phyloP scores from a whole-genome alignment of 768 basidiomycete genomes.

The Dacryopinax primogenitus region DNA sequence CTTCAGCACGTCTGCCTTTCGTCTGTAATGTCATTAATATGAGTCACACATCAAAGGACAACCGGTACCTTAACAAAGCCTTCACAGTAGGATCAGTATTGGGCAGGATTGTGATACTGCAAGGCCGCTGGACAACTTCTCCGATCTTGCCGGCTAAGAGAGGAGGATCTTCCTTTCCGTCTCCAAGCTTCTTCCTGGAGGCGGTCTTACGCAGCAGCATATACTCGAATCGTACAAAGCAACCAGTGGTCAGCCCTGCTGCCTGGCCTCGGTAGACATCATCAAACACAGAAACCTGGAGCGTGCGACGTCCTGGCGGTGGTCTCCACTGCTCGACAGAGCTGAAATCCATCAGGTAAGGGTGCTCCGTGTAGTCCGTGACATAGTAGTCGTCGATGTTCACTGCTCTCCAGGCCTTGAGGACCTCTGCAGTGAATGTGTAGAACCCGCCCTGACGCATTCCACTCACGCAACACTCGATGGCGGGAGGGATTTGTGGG shows the following conservation, averaged over 20 bases:
- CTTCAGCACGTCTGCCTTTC: neutral
- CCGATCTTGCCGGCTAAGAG: neutral
- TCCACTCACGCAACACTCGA: neutral
- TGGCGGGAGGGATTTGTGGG: neutral
- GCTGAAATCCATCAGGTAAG: neutral
- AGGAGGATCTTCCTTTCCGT: neutral
- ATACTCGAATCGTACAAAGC: conserved; percentile 4
- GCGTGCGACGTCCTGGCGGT: neutral
- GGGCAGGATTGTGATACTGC: neutral
- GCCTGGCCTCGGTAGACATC: neutral
- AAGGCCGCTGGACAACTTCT: neutral
- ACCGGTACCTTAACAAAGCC: neutral
- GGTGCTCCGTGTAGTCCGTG: conserved; percentile 4
- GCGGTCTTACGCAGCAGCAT: neutral
- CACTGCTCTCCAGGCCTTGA: neutral
- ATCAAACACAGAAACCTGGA: neutral
- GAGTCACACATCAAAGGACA: neutral
- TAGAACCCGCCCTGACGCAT: neutral
- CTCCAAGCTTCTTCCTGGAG: neutral
- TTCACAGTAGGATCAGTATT: neutral
- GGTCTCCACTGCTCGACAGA: neutral
- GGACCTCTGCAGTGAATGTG: neutral
- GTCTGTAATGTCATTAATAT: neutral
- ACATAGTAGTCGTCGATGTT: neutral
- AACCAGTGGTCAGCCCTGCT: neutral